Evolutionary conservation across 495 filamentous ascomycete species (phyloP), one percentile per base, ranked within the genome.

Genomic region (Emericellopsis terricola): DNA sequence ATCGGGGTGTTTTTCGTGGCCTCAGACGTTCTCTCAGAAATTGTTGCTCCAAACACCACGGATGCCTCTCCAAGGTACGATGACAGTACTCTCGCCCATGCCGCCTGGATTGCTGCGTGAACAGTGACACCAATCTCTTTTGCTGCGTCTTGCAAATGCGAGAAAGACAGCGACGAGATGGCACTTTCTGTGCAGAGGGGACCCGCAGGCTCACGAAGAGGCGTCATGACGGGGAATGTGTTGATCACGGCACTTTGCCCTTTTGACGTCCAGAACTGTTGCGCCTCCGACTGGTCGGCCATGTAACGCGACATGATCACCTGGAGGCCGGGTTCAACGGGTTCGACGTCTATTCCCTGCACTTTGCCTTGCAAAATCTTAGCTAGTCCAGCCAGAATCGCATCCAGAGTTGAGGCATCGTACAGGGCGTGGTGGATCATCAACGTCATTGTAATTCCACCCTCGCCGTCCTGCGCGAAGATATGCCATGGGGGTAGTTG

Each of bases 351-450:
- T n/a, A n/a, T n/a, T n/a, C n/a, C n/a, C n/a, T n/a, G n/a, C n/a
- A n/a, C n/a, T n/a, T n/a, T n/a, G n/a, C n/a, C n/a, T n/a, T n/a
- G n/a, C 53, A 31, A 11, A 11, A 26, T 26, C 11, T 26, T 11
- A 6, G 6, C 6, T 6, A 26, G 23, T 6, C 6, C 6, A 6
- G 23, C 6, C 6, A 26, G 23, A 26, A 26, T 6, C 6, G 6
- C 23, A 11, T 64, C 56, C 4, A 92, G 52, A 11, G 78, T 76
- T 21, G 69, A 59, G 0, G 78, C 83, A 55, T 92, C 82, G 41
- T 84, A 89, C 1, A 92, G 53, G 2, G 78, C 77, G 52, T 92
- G 82, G 34, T 83, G 72, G 4, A 66, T 58, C 0, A 49, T 52
- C 9, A 64, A 40, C 19, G 62, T 57, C 48, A 61, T 41, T 59